phyloP scores from a whole-genome alignment of 2,329 filamentous ascomycete species.

The Ophiostoma sp. region DNA sequence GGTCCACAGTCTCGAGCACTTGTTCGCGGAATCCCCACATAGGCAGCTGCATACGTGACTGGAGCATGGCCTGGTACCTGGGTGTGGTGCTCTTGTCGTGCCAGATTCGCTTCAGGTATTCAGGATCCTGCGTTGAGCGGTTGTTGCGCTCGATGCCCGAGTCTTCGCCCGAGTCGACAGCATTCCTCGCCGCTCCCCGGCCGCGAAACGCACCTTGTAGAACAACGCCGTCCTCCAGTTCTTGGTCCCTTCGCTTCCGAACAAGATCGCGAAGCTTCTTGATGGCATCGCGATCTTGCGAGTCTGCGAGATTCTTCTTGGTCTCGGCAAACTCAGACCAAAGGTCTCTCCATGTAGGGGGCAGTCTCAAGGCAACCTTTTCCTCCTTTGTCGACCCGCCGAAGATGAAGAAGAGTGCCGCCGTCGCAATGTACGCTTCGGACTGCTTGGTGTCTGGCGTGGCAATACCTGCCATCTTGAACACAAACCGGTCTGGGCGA shows the following conservation, averaged over 20 bases:
- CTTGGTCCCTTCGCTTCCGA: conserved; percentile 61
- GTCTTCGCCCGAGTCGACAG: conserved; percentile 47
- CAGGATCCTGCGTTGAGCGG: conserved; percentile 37
- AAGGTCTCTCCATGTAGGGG: conserved; percentile 74
- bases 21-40: conserved; percentile 81
- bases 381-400: conserved; percentile 75
- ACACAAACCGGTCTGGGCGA: conserved; percentile 50
- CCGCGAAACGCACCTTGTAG: conserved; percentile 69
- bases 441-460: conserved; percentile 74
- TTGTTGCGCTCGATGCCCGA: conserved; percentile 41
- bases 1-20: conserved; percentile 70
- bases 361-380: conserved; percentile 73
- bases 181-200: conserved; percentile 44
- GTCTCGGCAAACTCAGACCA: conserved; percentile 72
- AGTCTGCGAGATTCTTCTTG: conserved; percentile 65
- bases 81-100: conserved; percentile 49
- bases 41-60: conserved; percentile 71
- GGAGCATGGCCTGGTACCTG: conserved; percentile 73
- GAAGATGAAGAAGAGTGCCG: conserved; percentile 76
- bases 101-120: conserved; percentile 56
- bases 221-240: conserved; percentile 68
- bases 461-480: conserved; percentile 70
- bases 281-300: conserved; percentile 62
- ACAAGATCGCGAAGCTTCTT: conserved; percentile 64
- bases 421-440: conserved; percentile 77